These are phyloP conservation scores for Torulaspora pretoriensis DNA, from an alignment of 1,139 yeast species.

Conservation along the genomic window DNA sequence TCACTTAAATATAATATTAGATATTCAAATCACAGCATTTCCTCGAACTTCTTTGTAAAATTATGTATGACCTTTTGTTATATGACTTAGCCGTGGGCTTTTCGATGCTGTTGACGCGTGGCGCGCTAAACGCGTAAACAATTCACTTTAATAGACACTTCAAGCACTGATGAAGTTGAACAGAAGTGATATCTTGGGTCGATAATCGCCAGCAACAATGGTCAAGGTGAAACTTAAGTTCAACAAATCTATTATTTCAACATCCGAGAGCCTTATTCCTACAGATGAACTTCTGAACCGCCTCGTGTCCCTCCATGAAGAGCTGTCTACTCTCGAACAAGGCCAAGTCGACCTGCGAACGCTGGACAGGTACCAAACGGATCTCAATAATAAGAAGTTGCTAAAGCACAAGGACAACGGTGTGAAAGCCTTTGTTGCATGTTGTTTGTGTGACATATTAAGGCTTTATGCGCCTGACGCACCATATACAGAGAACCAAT, in stretches of 20 bases:
- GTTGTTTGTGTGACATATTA: constrained; percentile 72
- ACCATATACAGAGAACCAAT: constrained; percentile 65
- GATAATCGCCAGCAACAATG: neutral
- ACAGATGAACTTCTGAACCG: constrained; percentile 54
- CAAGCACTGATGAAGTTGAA: neutral
- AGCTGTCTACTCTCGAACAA: constrained; percentile 58
- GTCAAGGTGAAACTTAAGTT: constrained; percentile 37
- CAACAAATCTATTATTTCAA: constrained; percentile 49
- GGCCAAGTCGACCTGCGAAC: constrained; percentile 49
- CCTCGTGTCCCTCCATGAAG: constrained; percentile 50
- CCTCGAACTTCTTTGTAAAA: neutral
- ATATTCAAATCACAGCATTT: neutral
- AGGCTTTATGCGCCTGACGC: constrained; percentile 88
- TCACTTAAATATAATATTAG: neutral
- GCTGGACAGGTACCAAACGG: constrained; percentile 46
- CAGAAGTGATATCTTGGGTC: neutral
- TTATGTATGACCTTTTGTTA: too few relatives aligned
- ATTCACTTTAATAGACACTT: neutral
- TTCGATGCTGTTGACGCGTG: neutral
- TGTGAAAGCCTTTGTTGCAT: constrained; percentile 65
- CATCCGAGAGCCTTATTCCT: constrained; percentile 52
- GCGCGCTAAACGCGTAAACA: neutral
- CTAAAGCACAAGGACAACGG: constrained; percentile 62
- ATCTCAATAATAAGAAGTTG: constrained; percentile 56
- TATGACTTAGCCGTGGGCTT: too few relatives aligned